Evolutionary conservation across 306 rosid genomes (phyloP).

Genomic region (Leucaena leucocephala): DNA sequence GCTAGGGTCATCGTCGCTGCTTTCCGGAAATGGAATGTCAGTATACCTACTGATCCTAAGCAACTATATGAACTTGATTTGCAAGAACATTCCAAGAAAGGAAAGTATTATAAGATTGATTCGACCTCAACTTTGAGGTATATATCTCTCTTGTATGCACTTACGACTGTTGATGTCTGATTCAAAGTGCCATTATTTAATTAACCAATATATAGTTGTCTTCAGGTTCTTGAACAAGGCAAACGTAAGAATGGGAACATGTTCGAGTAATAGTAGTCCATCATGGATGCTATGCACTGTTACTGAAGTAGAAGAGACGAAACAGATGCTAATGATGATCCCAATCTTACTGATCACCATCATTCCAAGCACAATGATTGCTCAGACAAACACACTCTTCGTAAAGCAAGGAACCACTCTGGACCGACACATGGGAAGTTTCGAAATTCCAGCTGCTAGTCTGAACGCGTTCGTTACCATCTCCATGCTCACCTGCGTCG

Average conservation of each 20-base stretch:
- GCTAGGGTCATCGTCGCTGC: slow-evolving; percentile 70
- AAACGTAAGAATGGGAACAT: slow-evolving; percentile 50
- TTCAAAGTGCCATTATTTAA: too few relatives aligned
- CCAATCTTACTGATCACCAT: slow-evolving; percentile 70
- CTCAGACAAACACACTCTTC: slow-evolving; percentile 67
- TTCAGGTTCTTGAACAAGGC: slow-evolving; percentile 65
- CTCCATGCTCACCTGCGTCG: slow-evolving; percentile 68
- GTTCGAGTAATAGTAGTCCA: slow-evolving; percentile 45
- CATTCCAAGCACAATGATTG: slow-evolving; percentile 64
- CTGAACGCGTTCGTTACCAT: slow-evolving; percentile 67
- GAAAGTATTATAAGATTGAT: slow-evolving; percentile 56
- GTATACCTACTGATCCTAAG: slow-evolving; percentile 59
- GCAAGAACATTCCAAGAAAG: slow-evolving; percentile 54
- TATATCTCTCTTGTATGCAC: background rate
- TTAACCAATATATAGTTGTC: too few relatives aligned
- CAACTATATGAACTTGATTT: slow-evolving; percentile 64
- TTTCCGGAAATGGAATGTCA: slow-evolving; percentile 50
- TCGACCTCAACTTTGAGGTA: slow-evolving; percentile 66
- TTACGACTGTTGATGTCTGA: background rate
- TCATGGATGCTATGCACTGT: slow-evolving; percentile 72
- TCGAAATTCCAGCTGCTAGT: slow-evolving; percentile 75
- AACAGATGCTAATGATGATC: slow-evolving; percentile 77
- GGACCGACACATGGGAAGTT: slow-evolving; percentile 64
- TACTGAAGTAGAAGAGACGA: slow-evolving; percentile 87
- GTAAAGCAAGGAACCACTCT: slow-evolving; percentile 82